These are phyloP conservation scores for Cladobotryum protrusum DNA, from an alignment of 2,329 filamentous ascomycete species.

Conservation along the genomic window DNA sequence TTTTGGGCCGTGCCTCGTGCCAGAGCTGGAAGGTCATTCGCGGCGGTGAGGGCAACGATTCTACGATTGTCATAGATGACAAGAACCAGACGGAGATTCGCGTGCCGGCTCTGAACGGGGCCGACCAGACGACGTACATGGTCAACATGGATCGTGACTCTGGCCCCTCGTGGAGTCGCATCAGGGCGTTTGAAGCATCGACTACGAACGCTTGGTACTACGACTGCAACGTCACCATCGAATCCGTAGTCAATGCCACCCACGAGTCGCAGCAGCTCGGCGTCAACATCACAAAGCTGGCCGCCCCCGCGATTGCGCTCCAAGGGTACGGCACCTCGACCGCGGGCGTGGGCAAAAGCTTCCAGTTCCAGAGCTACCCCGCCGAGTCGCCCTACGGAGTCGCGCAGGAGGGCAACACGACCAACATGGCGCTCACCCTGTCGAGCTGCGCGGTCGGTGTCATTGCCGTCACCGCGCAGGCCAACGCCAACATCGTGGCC, in stretches of 20 bases:
- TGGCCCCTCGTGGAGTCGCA: constrained; percentile 20
- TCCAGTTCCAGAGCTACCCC: constrained; percentile 37
- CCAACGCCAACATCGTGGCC: constrained; percentile 20
- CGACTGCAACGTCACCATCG: constrained; percentile 32
- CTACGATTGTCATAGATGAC: constrained; percentile 23
- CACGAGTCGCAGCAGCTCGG: constrained; percentile 31
- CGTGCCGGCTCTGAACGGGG: constrained; percentile 23
- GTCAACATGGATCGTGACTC: constrained; percentile 21
- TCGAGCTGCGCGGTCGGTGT: constrained; percentile 32
- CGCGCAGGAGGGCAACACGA: constrained; percentile 22
- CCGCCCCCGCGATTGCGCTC: constrained; percentile 33
- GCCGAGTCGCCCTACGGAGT: constrained; percentile 33
- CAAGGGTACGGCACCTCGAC: constrained; percentile 29
- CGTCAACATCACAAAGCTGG: constrained; percentile 26
- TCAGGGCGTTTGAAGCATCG: constrained; percentile 35
- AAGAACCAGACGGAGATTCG: constrained; percentile 17
- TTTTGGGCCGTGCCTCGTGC: constrained; percentile 26
- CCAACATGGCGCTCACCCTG: constrained; percentile 31
- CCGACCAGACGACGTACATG: constrained; percentile 32
- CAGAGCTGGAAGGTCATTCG: constrained; percentile 22
- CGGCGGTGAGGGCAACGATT: constrained; percentile 25
- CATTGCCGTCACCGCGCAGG: constrained; percentile 26
- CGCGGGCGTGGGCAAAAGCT: constrained; percentile 17
- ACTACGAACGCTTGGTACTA: constrained; percentile 34
- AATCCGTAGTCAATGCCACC: constrained; percentile 27